Evolutionary conservation across 371 early-diverging fungal species (phyloP).

Genomic region (Paramicrosporidium saccamoebae): DNA sequence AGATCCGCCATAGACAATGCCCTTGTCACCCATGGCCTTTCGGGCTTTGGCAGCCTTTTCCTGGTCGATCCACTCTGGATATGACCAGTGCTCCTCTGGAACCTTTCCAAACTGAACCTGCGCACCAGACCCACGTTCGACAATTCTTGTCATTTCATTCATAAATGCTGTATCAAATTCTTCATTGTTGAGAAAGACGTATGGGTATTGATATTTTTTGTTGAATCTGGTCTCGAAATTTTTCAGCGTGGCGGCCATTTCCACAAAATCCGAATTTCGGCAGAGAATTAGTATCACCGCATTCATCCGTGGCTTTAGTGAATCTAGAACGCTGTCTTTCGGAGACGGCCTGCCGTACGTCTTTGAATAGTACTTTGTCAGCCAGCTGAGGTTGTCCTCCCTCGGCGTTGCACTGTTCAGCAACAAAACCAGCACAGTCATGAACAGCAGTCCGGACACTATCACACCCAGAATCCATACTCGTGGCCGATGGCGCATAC

Average conservation of each 20-base stretch:
- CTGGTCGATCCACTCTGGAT: slow-evolving; percentile 34
- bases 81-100: slow-evolving; percentile 32
- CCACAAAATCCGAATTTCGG: slow-evolving; percentile 39
- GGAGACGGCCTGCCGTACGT: no score
- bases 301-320: no score
- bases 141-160: slow-evolving; percentile 2
- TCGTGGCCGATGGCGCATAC: no score
- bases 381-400: no score
- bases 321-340: no score
- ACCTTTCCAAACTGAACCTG: slow-evolving; percentile 25
- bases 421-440: no score
- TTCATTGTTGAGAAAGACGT: slow-evolving; percentile 30
- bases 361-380: no score
- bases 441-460: no score
- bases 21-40: slow-evolving; percentile 15
- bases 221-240: slow-evolving; percentile 33
- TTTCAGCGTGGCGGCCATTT: slow-evolving; percentile 15
- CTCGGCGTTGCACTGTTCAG: no score
- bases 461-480: no score
- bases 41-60: slow-evolving; percentile 16
- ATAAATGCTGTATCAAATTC: slow-evolving; percentile 23
- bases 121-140: no score
- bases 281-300: no score
- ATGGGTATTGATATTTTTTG: slow-evolving; percentile 34
- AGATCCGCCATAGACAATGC: slow-evolving; percentile 41